Evolutionary conservation across 306 rosid species (phyloP).

Genomic region (Quillaja saponaria): DNA sequence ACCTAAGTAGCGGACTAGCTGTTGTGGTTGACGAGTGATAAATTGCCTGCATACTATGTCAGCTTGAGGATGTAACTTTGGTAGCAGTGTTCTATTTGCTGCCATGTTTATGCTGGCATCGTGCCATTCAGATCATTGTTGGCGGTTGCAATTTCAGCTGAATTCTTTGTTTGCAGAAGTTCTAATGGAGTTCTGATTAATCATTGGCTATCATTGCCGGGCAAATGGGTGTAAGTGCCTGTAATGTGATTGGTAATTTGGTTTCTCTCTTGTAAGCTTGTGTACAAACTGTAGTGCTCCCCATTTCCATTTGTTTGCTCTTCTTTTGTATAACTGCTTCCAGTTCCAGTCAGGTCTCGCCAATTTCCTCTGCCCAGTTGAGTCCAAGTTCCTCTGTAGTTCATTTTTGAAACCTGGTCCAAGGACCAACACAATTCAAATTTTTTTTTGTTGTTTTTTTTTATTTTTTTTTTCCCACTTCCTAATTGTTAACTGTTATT

Average conservation of each 20-base stretch:
- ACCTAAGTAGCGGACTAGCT: slow-evolving; percentile 24
- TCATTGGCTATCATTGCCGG: slow-evolving; percentile 28
- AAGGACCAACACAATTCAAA: slow-evolving; percentile 23
- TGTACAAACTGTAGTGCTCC: slow-evolving; percentile 21
- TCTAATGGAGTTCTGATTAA: slow-evolving; percentile 46
- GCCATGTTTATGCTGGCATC: slow-evolving; percentile 41
- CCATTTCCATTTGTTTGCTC: slow-evolving; percentile 24
- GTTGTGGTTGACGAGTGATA: slow-evolving; percentile 23
- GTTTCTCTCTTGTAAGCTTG: slow-evolving; percentile 28
- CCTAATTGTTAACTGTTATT: slow-evolving; percentile 19
- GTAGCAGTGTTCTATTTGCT: slow-evolving; percentile 43
- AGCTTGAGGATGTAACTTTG: slow-evolving; percentile 32
- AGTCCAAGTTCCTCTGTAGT: slow-evolving; percentile 37
- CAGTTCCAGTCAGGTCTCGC: slow-evolving; percentile 26
- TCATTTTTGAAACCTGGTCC: slow-evolving; percentile 41
- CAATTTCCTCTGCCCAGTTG: slow-evolving; percentile 31
- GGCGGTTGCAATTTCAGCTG: slow-evolving; percentile 31
- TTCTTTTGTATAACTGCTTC: slow-evolving; percentile 34
- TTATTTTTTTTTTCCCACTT: background rate
- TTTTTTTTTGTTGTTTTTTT: background rate
- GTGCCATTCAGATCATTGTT: slow-evolving; percentile 29
- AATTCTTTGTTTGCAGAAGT: slow-evolving; percentile 33
- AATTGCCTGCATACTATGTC: slow-evolving; percentile 23
- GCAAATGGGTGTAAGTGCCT: slow-evolving; percentile 31
- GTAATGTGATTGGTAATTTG: slow-evolving; percentile 32